Base-by-base conservation (phyloP, 345 rosid species). In the Boechera retrofracta region DNA sequence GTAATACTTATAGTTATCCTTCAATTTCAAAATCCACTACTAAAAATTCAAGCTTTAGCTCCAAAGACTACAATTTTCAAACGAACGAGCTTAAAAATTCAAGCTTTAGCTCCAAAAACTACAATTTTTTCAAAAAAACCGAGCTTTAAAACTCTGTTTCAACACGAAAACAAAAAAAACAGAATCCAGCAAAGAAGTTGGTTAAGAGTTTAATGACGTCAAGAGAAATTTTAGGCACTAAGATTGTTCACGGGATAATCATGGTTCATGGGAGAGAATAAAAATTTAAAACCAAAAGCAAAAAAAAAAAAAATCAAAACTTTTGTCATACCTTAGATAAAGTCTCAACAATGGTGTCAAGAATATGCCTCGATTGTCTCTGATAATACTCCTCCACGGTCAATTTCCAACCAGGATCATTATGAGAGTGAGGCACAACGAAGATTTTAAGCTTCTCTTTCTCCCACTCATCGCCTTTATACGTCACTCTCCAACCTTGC, bases 381-480 rank as follows among this genome's bases (percentile, higher is more conserved):
- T 89, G 93, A 63, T 95, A 95, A 69, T 95, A 95, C 94, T 95
- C 99, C 4, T 93, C 98, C 21, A 95, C 98, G 0, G 99, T 95
- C 44, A 89, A 79, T 84, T 87, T 95, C 99, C 99, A 95, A 6
- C 98, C 99, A 5, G 99, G 99, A 87, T 95, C 99, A 66, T 95
- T 92, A 81, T 95, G 99, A 31, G 99, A 95, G 69, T 93, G 99
- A 51, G 99, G 99, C 72, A 88, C 92, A 28, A 95, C 97, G 81
- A 95, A 80, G 45, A 93, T 79, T 86, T 95, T 95, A 78, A 93
- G 77, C 74, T 83, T 89, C 89, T 93, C 97, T 36, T 49, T 65
- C 75, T 93, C 90, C 99, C 99, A 95, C 75, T 95, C 99, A 29
- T 86, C 74, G 31, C 96, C 97, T 75, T 73, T 83, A 61, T 95